A percentile compares a stretch with the other conserved stretches of the same genome.
Conservation (phyloP, 257 asterid genomes). For the Osmanthus fragrans region DNA sequence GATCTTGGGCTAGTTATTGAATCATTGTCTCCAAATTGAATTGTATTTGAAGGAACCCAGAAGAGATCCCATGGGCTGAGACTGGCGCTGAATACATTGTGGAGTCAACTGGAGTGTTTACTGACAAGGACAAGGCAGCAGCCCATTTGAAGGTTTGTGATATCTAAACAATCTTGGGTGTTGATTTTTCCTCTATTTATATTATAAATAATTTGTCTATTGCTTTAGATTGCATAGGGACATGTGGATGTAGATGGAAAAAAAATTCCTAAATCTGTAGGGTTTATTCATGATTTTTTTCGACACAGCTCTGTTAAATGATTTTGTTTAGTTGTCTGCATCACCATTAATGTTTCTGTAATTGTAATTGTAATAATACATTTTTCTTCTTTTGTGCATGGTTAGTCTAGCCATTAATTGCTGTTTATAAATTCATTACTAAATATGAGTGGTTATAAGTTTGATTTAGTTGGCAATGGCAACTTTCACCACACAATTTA, state of each 20-base stretch:
- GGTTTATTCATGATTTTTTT: not conserved
- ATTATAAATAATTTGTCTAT: not conserved
- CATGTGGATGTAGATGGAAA: not conserved
- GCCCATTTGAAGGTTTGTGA: conserved; percentile 47
- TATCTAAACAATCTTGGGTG: not conserved
- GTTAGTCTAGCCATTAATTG: not conserved
- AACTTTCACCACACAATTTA: not conserved
- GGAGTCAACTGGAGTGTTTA: conserved; percentile 55
- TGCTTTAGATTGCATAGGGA: not conserved
- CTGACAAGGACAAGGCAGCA: conserved; percentile 59
- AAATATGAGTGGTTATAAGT: not conserved
- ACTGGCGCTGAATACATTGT: conserved; percentile 54
- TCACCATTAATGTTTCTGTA: not conserved
- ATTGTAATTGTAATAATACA: not conserved
- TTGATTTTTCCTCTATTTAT: not conserved
- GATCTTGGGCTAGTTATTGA: not conserved
- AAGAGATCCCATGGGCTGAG: conserved; percentile 51
- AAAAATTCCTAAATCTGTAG: not conserved
- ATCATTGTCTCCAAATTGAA: not conserved
- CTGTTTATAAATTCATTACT: not conserved
- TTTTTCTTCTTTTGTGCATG: not conserved
- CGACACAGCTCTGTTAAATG: not conserved
- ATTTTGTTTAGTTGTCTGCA: not conserved
- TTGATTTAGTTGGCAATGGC: not conserved
- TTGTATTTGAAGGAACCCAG: conserved; percentile 37